A percentile compares a stretch with the other conserved stretches of the same genome.
Conservation (phyloP, 192 early-diverging fungal species). For the Geranomyces michiganensis region DNA sequence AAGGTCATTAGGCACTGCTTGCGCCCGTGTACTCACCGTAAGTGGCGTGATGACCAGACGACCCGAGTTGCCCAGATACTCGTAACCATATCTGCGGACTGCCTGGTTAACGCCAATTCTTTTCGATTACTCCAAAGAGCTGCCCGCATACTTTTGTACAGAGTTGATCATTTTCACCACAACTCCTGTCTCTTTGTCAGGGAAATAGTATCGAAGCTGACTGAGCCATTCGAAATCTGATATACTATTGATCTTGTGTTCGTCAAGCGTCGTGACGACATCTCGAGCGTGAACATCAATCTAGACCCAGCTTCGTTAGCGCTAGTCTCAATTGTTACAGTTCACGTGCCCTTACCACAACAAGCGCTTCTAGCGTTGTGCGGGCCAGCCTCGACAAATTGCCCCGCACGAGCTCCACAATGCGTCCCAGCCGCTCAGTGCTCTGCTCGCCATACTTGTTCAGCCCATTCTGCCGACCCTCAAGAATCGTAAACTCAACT, state of each 20-base stretch:
- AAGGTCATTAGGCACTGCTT: background rate
- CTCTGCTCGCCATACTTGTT: conserved; percentile 52
- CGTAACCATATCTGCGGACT: conserved; percentile 53
- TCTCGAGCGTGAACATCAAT: conserved; percentile 68
- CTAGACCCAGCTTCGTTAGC: conserved; percentile 23
- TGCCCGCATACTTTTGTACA: conserved; percentile 48
- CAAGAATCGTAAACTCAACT: conserved; percentile 56
- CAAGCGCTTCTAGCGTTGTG: conserved; percentile 58
- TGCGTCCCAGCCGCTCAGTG: conserved; percentile 50
- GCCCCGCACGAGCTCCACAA: conserved; percentile 62
- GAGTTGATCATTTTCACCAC: conserved; percentile 69
- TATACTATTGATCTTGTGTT: conserved; percentile 45
- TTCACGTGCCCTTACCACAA: conserved; percentile 64
- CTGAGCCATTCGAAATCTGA: conserved; percentile 59
- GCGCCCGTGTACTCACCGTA: conserved; percentile 29
- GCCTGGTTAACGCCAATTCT: background rate
- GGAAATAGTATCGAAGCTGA: conserved; percentile 63
- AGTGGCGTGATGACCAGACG: conserved; percentile 63
- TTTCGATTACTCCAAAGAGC: background rate
- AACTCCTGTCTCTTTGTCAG: conserved; percentile 56
- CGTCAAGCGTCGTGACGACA: conserved; percentile 53
- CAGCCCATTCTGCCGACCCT: conserved; percentile 50
- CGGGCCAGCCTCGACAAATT: conserved; percentile 53
- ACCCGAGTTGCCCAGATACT: conserved; percentile 64
- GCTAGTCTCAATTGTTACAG: no score